phyloP scores from a whole-genome alignment of 2,329 filamentous ascomycete genomes.

The Pleomassaria siparia region DNA sequence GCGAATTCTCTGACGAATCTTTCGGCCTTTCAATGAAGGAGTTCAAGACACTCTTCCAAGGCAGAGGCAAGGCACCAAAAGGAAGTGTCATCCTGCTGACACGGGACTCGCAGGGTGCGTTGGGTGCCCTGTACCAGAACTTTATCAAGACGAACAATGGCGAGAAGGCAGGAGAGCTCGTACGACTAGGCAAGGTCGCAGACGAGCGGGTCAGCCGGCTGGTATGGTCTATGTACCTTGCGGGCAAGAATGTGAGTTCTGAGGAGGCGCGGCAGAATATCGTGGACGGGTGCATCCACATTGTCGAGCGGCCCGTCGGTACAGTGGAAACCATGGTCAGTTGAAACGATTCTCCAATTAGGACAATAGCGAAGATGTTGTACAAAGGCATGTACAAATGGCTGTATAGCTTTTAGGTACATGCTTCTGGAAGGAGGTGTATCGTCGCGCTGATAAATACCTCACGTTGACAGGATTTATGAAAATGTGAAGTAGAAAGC shows the following conservation, averaged over 20 bases:
- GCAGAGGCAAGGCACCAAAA: constrained; percentile 75
- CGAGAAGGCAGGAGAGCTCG: constrained; percentile 50
- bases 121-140: constrained; percentile 45
- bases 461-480: neutral
- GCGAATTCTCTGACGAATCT: constrained; percentile 66
- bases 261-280: constrained; percentile 79
- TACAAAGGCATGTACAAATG: neutral
- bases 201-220: constrained; percentile 81
- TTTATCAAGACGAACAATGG: constrained; percentile 31
- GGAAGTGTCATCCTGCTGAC: constrained; percentile 73
- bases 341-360: constrained; percentile 5
- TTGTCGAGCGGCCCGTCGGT: constrained; percentile 84
- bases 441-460: neutral
- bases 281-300: constrained; percentile 82
- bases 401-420: neutral
- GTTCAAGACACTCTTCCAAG: constrained; percentile 81
- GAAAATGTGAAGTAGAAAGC: neutral
- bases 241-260: constrained; percentile 82
- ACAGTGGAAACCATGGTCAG: constrained; percentile 78
- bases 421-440: neutral
- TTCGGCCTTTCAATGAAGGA: constrained; percentile 75
- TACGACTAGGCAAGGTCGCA: constrained; percentile 67
- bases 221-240: constrained; percentile 89
- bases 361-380: neutral
- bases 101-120: constrained; percentile 64